Percentiles rank a stretch among this genome's conserved stretches.
Evolutionary conservation across 1,284 basidiomycete species (phyloP).

Genomic region (Fomitopsis pinicola): DNA sequence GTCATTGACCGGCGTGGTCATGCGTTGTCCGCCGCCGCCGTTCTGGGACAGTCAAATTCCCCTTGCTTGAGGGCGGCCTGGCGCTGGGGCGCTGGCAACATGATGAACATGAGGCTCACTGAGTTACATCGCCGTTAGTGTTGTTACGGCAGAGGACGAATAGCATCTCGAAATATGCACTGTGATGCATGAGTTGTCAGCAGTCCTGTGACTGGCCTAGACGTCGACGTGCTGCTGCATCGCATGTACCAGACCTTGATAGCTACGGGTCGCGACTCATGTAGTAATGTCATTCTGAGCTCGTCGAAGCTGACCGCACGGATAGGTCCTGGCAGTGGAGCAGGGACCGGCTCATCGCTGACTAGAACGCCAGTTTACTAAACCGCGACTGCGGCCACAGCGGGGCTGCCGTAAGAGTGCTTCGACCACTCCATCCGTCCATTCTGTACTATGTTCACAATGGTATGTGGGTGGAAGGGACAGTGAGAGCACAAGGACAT

Average conservation of each 20-base stretch:
- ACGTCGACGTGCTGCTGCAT: neutral
- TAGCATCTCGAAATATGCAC: neutral
- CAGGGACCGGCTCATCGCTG: neutral
- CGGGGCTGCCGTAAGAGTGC: neutral
- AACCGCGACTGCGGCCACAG: neutral
- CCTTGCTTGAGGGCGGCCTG: neutral
- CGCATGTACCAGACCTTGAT: constrained; percentile 1
- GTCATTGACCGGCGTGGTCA: neutral
- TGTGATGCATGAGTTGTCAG: constrained; percentile 1
- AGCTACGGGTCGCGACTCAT: neutral
- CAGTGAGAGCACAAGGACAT: neutral
- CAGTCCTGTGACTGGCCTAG: constrained; percentile 1
- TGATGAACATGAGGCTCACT: neutral
- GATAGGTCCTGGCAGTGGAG: neutral
- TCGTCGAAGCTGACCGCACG: neutral
- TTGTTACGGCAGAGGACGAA: constrained; percentile 4
- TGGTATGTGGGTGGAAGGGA: neutral
- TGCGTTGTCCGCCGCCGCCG: neutral
- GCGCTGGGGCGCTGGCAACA: neutral
- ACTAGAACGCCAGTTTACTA: neutral
- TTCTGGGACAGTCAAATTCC: neutral
- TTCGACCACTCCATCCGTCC: too few species aligned
- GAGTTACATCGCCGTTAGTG: neutral
- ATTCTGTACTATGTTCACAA: neutral
- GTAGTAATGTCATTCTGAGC: neutral